phyloP scores from a whole-genome alignment of 2,329 filamentous ascomycete species.

The Epichloe sibirici region DNA sequence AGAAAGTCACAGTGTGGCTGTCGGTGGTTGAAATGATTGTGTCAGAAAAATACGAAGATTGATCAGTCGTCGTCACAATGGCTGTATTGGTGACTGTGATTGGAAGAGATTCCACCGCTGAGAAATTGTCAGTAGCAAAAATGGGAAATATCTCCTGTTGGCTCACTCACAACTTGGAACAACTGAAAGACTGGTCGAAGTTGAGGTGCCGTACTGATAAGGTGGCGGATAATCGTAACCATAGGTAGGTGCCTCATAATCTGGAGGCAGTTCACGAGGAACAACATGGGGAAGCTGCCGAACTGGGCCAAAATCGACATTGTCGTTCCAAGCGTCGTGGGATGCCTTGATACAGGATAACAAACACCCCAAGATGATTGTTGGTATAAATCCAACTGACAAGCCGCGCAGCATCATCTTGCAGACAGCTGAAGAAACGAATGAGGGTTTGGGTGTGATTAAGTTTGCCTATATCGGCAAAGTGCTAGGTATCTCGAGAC shows the following conservation, averaged over 20 bases:
- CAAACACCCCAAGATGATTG: not conserved
- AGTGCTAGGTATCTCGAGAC: not conserved
- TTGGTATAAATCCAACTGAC: not conserved
- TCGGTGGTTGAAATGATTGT: not conserved
- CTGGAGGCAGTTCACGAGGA: conserved; percentile 4
- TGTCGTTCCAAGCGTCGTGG: not conserved
- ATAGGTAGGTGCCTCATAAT: conserved; percentile 10
- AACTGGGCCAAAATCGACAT: not conserved
- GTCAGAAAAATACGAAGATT: not conserved
- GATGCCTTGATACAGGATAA: conserved; percentile 6
- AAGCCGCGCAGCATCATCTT: conserved; percentile 2
- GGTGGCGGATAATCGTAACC: conserved; percentile 10
- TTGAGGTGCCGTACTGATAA: conserved; percentile 10
- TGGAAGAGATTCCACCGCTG: not conserved
- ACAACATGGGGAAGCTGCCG: not conserved
- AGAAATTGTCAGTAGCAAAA: not conserved
- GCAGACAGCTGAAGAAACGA: not conserved
- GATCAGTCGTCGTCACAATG: not conserved
- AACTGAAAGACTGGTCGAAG: not conserved
- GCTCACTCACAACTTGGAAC: conserved; percentile 7
- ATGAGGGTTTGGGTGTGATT: not conserved
- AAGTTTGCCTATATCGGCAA: not conserved
- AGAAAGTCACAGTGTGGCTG: not conserved
- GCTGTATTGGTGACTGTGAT: not conserved
- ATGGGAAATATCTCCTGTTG: not conserved